Evolutionary conservation across 129 eudicot genomes (phyloP), one percentile per base, ranked within the genome.

Genomic region (Artemisia tridentata): DNA sequence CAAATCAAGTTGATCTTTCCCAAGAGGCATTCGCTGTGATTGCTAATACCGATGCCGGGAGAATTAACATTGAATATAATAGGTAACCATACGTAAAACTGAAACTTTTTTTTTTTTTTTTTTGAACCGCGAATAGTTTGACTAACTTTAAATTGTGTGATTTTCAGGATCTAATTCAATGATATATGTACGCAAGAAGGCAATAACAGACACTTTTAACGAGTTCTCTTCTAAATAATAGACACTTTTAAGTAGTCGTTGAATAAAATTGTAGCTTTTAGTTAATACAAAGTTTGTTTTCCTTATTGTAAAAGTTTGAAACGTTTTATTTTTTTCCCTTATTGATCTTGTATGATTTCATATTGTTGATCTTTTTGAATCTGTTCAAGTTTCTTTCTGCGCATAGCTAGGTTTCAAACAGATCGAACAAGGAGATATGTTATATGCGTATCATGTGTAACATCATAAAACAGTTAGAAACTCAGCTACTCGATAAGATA

Each of bases 21-120:
- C 70, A 16, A 55, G 79, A 81, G 49, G 89, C 84, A 18, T 85
- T 82, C 10, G n/a, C 76, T 6, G 41, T 46, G 11, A 85, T 82
- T 52, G 86, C 84, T 17, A 68, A 85, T 41, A 72, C 79, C 17
- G 75, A 51, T 43, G 86, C 84, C 1, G 86, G 86, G 13, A 66
- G 53, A 49, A 79, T 85, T 65, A 64, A 63, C 55, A 82, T 85
- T 14, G 79, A 82, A 0, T 84, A 76, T 60, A 48, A 50, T 49
- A 55, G 11, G 85, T 84, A 69, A 61, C 7, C 19, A 17, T 12
- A 4, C 68, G 7, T 23, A 17, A 38, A 6, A 1, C 10, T 56
- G 7, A 19, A 18, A 41, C 15, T 7, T 50, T 29, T 6, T 6
- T 73, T 47, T 7, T 50, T 27, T 6, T 6, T 73, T 47, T 1